Evolutionary conservation across 176 grass and related monocot genomes (phyloP), one percentile per base, ranked within the genome.

Genomic region (Oryza punctata): DNA sequence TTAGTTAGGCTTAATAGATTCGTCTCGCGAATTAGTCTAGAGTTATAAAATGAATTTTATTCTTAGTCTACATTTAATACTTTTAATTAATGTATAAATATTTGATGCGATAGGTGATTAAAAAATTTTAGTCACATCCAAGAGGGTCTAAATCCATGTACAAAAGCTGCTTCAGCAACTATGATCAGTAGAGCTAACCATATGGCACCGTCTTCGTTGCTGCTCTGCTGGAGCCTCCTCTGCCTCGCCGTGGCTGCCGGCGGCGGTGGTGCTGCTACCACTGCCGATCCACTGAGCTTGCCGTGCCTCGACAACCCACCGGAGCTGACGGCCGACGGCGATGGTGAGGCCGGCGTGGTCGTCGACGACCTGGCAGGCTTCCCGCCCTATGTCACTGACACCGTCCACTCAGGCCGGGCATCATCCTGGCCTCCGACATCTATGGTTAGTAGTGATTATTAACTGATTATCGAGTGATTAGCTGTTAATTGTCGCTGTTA

Each of bases 371-470:
- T 46, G 44, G 79, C 79, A 10, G 86, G 86, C 66, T 82, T 82
- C 66, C 47, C 33, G 65, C 73, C 73, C 73, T 87, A 87, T 15
- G 54, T 87, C 65, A 82, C 79, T 18, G 79, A 79, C 7, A 40
- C n/a, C 0, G 49, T 32, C 21, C 35, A 21, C 41, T 82, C 79
- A 18, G 10, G 41, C 65, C 57, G 1, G 35, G 66, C 79, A 8
- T 87, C 79, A 28, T 87, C 52, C 73, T 87, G 0, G 79, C 79
- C 28, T 40, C 79, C 7, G 85, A 87, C 24, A 6, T 82, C 30
- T 82, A 2, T 12, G 86, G 86, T 82, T 12, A 7, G 86, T 11
- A 6, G 85, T 40, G 32, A 32, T 32, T 32, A 32, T 32, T 32
- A 32, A 3, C 32, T 32, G 32, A 32, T 57, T 57, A 57, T 21